Conservation (phyloP, 2,329 filamentous ascomycete genomes). For the Colletotrichum australisinense region DNA sequence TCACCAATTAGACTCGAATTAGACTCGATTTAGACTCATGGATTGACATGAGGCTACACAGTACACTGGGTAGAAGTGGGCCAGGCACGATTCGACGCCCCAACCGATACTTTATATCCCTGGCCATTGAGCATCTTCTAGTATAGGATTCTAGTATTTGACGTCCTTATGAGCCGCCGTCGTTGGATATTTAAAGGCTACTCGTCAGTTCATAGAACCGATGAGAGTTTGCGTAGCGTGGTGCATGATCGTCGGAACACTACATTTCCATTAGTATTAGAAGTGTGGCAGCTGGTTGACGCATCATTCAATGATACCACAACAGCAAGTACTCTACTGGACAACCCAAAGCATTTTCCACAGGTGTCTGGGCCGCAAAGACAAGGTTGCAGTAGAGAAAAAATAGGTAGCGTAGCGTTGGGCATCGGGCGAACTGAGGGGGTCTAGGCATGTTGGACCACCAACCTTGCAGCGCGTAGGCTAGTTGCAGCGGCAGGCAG, state of each 20-base stretch:
- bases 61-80: background rate
- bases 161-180: background rate
- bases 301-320: background rate
- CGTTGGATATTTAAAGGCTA: background rate
- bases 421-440: background rate
- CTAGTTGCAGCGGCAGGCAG: background rate
- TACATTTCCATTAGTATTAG: background rate
- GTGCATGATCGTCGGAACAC: background rate
- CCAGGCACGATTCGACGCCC: background rate
- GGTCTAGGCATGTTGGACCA: background rate
- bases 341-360: no score
- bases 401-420: background rate
- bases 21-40: background rate
- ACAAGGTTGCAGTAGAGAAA: background rate
- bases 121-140: background rate
- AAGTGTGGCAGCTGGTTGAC: background rate
- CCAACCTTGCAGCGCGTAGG: background rate
- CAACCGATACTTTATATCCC: background rate
- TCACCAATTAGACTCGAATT: background rate
- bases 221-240: background rate
- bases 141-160: background rate
- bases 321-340: background rate
- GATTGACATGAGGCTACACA: background rate
- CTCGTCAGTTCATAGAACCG: background rate
- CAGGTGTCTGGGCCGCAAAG: background rate